Evolutionary conservation across 169 alveolate genomes (phyloP).

Genomic region (Plasmodium yoelii): DNA sequence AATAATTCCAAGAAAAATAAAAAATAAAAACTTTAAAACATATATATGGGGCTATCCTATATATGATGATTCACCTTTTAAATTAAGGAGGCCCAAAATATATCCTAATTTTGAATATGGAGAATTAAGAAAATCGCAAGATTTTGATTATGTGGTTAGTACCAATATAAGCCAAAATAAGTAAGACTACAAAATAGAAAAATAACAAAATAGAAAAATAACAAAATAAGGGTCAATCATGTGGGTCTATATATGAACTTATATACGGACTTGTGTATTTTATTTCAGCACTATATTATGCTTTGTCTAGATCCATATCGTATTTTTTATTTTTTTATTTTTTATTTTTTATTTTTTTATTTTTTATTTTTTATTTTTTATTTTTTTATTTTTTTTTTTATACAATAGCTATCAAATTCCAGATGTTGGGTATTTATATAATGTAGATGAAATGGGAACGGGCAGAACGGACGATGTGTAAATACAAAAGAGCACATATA

Average conservation of each 20-base stretch:
- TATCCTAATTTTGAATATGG: conserved; percentile 80
- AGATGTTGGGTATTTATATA: conserved; percentile 35
- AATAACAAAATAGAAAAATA: no score
- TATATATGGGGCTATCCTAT: conserved; percentile 80
- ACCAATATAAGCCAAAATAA: conserved; percentile 74
- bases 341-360: no score
- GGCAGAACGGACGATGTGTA: conserved; percentile 72
- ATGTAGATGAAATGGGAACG: conserved; percentile 78
- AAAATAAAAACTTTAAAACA: conserved; percentile 1
- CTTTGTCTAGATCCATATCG: not conserved
- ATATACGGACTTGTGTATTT: not conserved
- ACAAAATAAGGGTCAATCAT: no score
- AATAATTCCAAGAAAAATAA: not conserved
- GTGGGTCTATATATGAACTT: no score
- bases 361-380: no score
- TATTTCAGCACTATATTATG: not conserved
- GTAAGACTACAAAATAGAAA: conserved; percentile 13
- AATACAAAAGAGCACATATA: conserved; percentile 19
- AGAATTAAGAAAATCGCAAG: conserved; percentile 64
- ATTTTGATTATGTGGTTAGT: conserved; percentile 77
- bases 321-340: conserved; percentile 17
- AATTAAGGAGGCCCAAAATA: conserved; percentile 70
- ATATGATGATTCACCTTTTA: conserved; percentile 78
- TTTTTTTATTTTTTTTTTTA: conserved; percentile 14
- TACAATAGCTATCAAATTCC: conserved; percentile 48